Base-by-base conservation (phyloP, 2,329 filamentous ascomycete species). In the Alternaria hordeiaustralica region DNA sequence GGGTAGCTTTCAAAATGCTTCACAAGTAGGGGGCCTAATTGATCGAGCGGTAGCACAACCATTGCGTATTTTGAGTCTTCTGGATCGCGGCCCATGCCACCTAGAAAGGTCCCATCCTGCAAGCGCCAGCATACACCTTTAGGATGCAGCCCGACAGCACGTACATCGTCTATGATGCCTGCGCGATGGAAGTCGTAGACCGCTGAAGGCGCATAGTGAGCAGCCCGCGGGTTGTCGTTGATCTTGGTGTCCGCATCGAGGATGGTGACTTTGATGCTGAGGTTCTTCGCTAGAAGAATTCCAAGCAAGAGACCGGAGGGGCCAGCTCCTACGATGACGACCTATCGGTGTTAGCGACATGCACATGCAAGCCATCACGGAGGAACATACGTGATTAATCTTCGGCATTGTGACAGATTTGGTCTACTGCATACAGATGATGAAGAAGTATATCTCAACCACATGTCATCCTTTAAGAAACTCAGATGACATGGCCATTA, bases 221-320 rank as follows among this genome's bases (percentile, higher is more conserved):
- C 86, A 13, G 88, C 88, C 26, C 88, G 86, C 0, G 88, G 88
- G 61, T 87, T 87, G 61, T 85, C 81, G 78, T 89, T 87, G 49
- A 90, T 81, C 58, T 84, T 80, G 25, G 82, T 74, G 2, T 84
- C 82, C 3, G 84, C 84, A 69, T 91, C 88, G 57, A 90, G 80
- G 21, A 89, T 80, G 23, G 84, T 84, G 46, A 86, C 84, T 28
- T 82, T 78, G 63, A 89, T 86, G 47, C 82, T 81, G 20, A 71
- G 59, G 56, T 85, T 81, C 67, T 85, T 83, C 20, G 85, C 82
- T 7, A 89, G 83, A 3, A 88, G 81, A 3, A 88, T 79, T 13
- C 73, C 76, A 4, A 78, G 69, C 15, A 79, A 69, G 9, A 79
- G 72, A 23, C 77, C 77, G 3, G 77, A 78, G 11, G 77, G 77